Evolutionary conservation across 2,329 filamentous ascomycete species (phyloP), one percentile per base, ranked within the genome.

Genomic region (Sclerotinia trifoliorum): DNA sequence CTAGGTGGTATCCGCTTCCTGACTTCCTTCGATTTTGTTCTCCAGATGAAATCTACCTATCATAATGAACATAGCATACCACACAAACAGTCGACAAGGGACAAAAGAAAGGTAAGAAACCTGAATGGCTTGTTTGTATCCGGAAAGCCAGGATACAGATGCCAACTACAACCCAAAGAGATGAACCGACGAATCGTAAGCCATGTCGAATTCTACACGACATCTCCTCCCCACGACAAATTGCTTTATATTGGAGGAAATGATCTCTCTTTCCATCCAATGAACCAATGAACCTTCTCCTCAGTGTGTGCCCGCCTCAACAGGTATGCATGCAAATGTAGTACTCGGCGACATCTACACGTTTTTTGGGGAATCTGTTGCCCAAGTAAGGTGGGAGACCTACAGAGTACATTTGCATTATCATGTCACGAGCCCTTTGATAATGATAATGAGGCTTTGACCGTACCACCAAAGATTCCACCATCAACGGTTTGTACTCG

Each of bases 61-160:
- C 42, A 61, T 1, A 21, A 4, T 26, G 24, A n/a, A 7, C 6
- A 48, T 15, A n/a, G 17, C 19, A 32, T 32, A 39, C 35, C 35
- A 35, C 35, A 35, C 35, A 35, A 35, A 35, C 35, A 35, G 35
- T 35, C 48, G 19, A 15, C 57, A 48, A 44, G 61, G 51, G n/a
- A n/a, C 5, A 44, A 35, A 39, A 54, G 48, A 55, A 39, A 39
- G 48, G 26, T 46, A 61, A 61, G 57, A 48, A 61, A 21, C 57
- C 57, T 61, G 57, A 61, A 48, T 61, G 57, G 57, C 42, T 61
- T 48, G 57, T 60, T 42, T 42, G 57, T 61, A 19, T 35, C 26
- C 42, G 13, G 39, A 17, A 42, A 42, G 39, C 5, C 57, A 61
- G 42, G 57, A 61, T 61, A 46, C 42, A 61, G 26, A 17, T 61